phyloP scores from a whole-genome alignment of 768 basidiomycete genomes.

The Agaricus blazei region DNA sequence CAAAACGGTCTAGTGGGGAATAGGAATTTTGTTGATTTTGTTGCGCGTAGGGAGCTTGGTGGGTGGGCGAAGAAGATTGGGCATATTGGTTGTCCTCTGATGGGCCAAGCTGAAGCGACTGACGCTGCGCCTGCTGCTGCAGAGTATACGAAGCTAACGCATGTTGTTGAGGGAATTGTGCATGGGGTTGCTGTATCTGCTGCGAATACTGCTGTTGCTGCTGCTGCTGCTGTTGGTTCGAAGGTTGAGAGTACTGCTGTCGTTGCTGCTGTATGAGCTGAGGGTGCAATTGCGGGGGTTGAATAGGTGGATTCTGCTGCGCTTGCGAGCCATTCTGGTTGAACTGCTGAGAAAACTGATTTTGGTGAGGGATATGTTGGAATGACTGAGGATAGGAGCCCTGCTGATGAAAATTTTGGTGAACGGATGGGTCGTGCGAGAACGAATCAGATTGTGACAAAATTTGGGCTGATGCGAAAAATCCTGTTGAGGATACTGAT shows the following conservation, averaged over 20 bases:
- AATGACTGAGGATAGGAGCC: background rate
- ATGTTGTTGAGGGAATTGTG: conserved; percentile 1
- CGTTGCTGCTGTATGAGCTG: background rate
- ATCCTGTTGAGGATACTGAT: background rate
- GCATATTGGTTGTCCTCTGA: background rate
- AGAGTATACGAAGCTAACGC: background rate
- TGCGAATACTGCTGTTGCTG: background rate
- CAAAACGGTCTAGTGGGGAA: background rate
- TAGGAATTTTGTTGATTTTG: background rate
- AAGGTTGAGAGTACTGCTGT: background rate
- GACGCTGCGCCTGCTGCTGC: background rate
- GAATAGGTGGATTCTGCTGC: background rate
- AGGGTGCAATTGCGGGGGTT: background rate
- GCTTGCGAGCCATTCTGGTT: background rate
- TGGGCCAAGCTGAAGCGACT: background rate
- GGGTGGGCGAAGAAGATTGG: background rate
- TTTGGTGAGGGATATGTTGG: background rate
- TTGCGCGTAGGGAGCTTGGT: background rate
- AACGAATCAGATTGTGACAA: background rate
- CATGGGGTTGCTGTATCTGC: background rate
- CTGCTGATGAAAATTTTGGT: background rate
- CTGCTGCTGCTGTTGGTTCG: background rate
- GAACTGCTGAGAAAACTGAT: conserved; percentile 1
- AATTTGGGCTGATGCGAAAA: background rate
- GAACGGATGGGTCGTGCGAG: background rate